Evolutionary conservation across 2,329 filamentous ascomycete genomes (phyloP).

Genomic region (Exophiala sp.): DNA sequence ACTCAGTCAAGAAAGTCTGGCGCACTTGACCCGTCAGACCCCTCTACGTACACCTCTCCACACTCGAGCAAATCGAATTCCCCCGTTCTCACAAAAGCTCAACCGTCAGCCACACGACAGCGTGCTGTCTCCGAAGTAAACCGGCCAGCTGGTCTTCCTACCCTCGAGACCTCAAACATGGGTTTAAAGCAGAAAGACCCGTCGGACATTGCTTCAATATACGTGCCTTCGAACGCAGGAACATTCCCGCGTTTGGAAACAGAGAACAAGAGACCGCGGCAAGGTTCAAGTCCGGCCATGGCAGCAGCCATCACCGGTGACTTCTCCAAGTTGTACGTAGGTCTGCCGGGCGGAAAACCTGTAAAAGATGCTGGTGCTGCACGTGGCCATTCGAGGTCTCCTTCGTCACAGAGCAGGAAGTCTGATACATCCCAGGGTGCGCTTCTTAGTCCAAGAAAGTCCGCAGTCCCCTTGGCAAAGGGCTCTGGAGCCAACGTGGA

Average conservation of each 20-base stretch:
- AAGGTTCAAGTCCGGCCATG: conserved; percentile 44
- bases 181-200: conserved; percentile 36
- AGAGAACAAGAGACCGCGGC: conserved; percentile 39
- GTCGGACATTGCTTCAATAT: conserved; percentile 45
- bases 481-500: conserved; percentile 15
- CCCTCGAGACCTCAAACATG: conserved; percentile 27
- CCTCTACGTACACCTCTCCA: conserved; percentile 33
- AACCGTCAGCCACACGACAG: conserved; percentile 22
- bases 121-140: conserved; percentile 36
- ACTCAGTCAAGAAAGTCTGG: conserved; percentile 31
- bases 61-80: conserved; percentile 31
- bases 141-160: conserved; percentile 25
- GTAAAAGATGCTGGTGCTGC: conserved; percentile 35
- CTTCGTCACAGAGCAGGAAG: conserved; percentile 28
- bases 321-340: conserved; percentile 32
- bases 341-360: conserved; percentile 8
- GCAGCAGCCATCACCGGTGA: conserved; percentile 45
- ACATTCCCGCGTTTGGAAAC: conserved; percentile 33
- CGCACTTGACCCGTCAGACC: conserved; percentile 39
- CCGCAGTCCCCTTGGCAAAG: conserved; percentile 6
- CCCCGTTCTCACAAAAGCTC: conserved; percentile 36
- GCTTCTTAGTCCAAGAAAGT: conserved; percentile 11
- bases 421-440: conserved; percentile 7
- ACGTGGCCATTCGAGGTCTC: conserved; percentile 40
- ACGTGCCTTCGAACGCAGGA: conserved; percentile 38